These are phyloP conservation scores for Protomyces macrosporus DNA, from an alignment of 1,139 yeast genomes.

Conservation along the genomic window DNA sequence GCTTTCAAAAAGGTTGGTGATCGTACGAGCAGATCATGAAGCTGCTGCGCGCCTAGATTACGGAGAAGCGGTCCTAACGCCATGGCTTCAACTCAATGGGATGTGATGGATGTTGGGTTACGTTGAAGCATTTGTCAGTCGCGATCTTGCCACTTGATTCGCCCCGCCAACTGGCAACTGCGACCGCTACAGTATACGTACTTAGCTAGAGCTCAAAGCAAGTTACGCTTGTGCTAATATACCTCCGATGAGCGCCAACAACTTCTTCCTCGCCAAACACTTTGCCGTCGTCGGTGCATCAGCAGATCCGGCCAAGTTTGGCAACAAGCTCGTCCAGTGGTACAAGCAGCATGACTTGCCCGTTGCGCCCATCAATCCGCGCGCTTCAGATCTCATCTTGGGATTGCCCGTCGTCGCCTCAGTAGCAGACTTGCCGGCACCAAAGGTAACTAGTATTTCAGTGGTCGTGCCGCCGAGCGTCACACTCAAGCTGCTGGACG, in stretches of 20 bases:
- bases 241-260: conserved; percentile 14
- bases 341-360: conserved; percentile 54
- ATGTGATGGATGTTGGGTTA: too few relatives aligned
- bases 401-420: conserved; percentile 37
- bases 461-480: conserved; percentile 71
- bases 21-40: conserved; percentile 16
- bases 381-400: conserved; percentile 42
- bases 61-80: conserved; percentile 7
- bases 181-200: too few relatives aligned
- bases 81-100: background rate
- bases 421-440: conserved; percentile 28
- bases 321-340: conserved; percentile 67
- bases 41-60: conserved; percentile 15
- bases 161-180: too few relatives aligned
- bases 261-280: conserved; percentile 46
- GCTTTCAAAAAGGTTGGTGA: conserved; percentile 19
- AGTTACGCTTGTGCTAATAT: background rate
- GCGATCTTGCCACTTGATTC: too few relatives aligned
- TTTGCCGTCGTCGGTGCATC: conserved; percentile 77
- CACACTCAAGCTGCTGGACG: conserved; percentile 48
- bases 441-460: conserved; percentile 38
- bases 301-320: conserved; percentile 59
- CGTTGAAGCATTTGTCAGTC: too few relatives aligned
- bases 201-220: too few relatives aligned
- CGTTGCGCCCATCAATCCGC: conserved; percentile 58